Evolutionary conservation across 768 basidiomycete genomes (phyloP), one percentile per base, ranked within the genome.

Genomic region (Leccinum boreale): DNA sequence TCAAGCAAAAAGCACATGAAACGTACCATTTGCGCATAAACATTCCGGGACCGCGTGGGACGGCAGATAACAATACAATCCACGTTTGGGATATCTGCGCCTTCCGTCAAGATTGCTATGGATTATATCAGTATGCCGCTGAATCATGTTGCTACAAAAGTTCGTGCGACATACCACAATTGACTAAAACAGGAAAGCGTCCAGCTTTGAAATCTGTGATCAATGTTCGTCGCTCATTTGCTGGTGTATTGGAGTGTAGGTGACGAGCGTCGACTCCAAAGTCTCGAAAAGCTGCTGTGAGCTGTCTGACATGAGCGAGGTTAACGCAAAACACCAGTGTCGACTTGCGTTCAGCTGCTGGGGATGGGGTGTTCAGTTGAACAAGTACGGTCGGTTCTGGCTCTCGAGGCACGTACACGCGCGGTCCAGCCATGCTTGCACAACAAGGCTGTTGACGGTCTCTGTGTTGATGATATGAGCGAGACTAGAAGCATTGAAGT

Each of bases 291-390:
- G 79, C 72, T 39, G 80, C 78, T 0, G 94, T 92, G 45, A 98
- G 75, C 5, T 81, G 81, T 45, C 79, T 75, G 35, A 96, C 90
- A 70, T 98, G 96, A 0, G 83, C 79, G 1, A 96, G 70, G 62
- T 91, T 87, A 56, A 94, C 89, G 60, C 92, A 94, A 68, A 98
- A 98, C n/a, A 96, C 82, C 4, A 98, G 77, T 0, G 94, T 97
- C 2, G 95, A 95, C 72, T 85, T 87, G 49, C 95, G 83, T 11
- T 78, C 75, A 6, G 76, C 81, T 87, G 62, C 33, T 60, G 17
- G 42, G 21, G 12, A 59, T 24, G 36, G 35, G 50, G 35, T 5
- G 19, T 28, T 26, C 10, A 59, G 53, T 51, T 29, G 24, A 49
- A 50, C 31, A 17, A 62, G 45, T 65, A 50, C 39, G 44, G 28